Evolutionary conservation across 768 basidiomycete genomes (phyloP), one percentile per base, ranked within the genome.

Genomic region (Rossbeevera mucosa): DNA sequence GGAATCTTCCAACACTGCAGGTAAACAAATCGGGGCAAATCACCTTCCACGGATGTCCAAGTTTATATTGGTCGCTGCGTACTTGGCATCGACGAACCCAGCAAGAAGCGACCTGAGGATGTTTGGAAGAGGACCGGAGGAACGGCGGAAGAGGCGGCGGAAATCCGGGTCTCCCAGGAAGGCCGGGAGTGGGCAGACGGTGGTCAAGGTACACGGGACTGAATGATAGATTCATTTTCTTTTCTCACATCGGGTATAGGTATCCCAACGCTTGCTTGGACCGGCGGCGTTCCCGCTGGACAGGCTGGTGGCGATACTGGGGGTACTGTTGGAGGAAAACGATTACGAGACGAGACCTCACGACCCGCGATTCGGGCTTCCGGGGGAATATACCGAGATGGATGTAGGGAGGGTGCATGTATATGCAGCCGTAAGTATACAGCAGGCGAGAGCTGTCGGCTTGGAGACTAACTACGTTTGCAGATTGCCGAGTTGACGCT

Each of bases 1-100:
- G 7, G 33, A 4, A 9, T 18, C 33, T 18, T 36, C 33, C n/a
- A 47, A 38, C 29, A 52, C 5, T n/a, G 48, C 11, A 28, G 60
- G 44, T 18, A 18, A 38, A 61, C 49, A 28, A 42, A 48, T 60
- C 41, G 63, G 59, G 24, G 62, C 74, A 14, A 64, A 65, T 4
- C 67, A 72, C 18, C 72, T 87, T 30, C 83, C 86, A 2, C 77
- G 79, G 4, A 80, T 88, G 76, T 82, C 83, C 20, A 87, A 86
- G 61, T 92, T 82, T 59, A 74, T 93, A 21, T 70, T 94, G 5
- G 66, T 93, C 4, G 86, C 89, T 0, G 80, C 85, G 1, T 95
- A 85, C 62, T 69, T 93, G 36, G 90, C 91, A 5, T 91, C 90
- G 38, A 87, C 85, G 38, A 96, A 95, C 61, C 92, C 93, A 2